Conservation (phyloP, 2,329 filamentous ascomycete species). For the Pyrenophora teres region DNA sequence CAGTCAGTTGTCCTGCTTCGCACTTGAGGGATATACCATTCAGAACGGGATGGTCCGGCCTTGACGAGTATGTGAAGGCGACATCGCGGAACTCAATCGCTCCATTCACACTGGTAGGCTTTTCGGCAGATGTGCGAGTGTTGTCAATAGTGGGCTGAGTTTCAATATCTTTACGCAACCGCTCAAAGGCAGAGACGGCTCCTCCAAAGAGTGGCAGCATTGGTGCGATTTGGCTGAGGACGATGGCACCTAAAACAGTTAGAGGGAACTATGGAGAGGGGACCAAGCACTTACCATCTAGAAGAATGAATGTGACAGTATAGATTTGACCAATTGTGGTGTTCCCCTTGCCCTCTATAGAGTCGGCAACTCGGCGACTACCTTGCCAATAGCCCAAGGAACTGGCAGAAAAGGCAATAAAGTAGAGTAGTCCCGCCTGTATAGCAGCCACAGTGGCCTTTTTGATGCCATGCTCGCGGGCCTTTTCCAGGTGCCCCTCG, state of each 20-base stretch:
- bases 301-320: constrained; percentile 60
- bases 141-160: constrained; percentile 49
- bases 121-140: constrained; percentile 36
- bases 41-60: constrained; percentile 48
- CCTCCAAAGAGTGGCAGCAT: constrained; percentile 57
- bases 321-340: constrained; percentile 55
- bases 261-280: not conserved
- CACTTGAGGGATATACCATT: constrained; percentile 45
- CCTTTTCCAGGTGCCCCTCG: constrained; percentile 55
- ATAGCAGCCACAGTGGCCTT: constrained; percentile 63
- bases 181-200: constrained; percentile 60
- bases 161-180: constrained; percentile 64
- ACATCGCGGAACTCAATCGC: constrained; percentile 47
- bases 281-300: constrained; percentile 50
- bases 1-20: constrained; percentile 48
- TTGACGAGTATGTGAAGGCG: constrained; percentile 50
- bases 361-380: constrained; percentile 58
- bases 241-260: constrained; percentile 48
- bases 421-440: constrained; percentile 67
- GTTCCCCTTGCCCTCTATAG: constrained; percentile 41
- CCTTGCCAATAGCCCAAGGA: constrained; percentile 72
- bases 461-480: constrained; percentile 60
- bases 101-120: constrained; percentile 52
- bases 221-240: constrained; percentile 54
- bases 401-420: constrained; percentile 70